Conservation (phyloP, 768 basidiomycete species). For the Lentinula sp. region DNA sequence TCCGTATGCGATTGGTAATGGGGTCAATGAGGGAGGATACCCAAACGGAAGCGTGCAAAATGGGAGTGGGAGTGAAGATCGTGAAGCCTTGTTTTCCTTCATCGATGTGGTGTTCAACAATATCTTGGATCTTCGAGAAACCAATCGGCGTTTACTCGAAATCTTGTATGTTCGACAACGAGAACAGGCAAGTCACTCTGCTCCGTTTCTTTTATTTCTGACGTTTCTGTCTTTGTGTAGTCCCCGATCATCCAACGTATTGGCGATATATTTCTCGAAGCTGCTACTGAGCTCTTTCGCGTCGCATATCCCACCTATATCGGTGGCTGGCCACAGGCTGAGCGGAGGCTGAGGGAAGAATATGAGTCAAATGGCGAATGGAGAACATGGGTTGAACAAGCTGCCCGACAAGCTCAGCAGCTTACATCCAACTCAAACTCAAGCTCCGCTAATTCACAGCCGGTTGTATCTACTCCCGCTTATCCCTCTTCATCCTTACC, state of each 20-base stretch:
- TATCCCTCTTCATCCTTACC: background rate
- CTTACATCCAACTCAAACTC: background rate
- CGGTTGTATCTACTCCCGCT: background rate
- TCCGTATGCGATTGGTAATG: background rate
- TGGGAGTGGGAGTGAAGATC: background rate
- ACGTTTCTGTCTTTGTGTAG: background rate
- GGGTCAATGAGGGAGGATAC: background rate
- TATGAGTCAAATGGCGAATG: conserved; percentile 73
- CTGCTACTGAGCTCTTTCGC: conserved; percentile 77
- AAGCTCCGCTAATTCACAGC: background rate
- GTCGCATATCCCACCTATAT: conserved; percentile 82
- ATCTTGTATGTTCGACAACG: conserved; percentile 81
- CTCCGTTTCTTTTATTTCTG: background rate
- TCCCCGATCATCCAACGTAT: conserved; percentile 77
- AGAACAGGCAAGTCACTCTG: conserved; percentile 42
- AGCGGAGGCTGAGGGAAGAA: conserved; percentile 85
- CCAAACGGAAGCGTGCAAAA: background rate
- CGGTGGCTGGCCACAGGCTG: conserved; percentile 79
- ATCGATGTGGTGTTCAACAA: conserved; percentile 90
- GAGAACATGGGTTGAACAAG: conserved; percentile 70
- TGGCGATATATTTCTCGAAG: conserved; percentile 84
- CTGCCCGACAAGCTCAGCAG: background rate
- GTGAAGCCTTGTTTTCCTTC: conserved; percentile 62
- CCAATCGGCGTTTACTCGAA: conserved; percentile 78
- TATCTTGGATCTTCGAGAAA: conserved; percentile 79